Base-by-base conservation (phyloP, 2,329 filamentous ascomycete species). In the Tricladium varicosporioides region DNA sequence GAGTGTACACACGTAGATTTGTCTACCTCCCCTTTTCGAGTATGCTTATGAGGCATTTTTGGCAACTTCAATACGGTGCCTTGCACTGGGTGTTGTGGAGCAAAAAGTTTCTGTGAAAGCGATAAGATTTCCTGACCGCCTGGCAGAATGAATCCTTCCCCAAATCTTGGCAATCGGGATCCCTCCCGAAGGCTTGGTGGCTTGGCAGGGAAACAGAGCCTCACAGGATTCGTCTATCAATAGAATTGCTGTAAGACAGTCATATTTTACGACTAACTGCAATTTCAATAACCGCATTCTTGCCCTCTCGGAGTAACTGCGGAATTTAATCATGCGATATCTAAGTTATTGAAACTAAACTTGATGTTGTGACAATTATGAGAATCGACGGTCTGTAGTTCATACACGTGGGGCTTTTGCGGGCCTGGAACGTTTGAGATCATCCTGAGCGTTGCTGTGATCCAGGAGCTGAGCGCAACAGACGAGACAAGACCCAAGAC, bases 31-130 rank as follows among this genome's bases (percentile, higher is more conserved):
- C 78, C 80, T 60, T 83, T 82, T 63, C 89, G 81, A 61, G 88
- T 93, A 72, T 95, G 91, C 75, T 95, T 95, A 76, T 93, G 90
- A 72, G 91, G 91, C 91, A 95, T 95, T 33, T 45, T 40, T 8
- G n/a, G n/a, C 15, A 31, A 19, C 22, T 27, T 27, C 22, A 7
- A 27, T 27, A 27, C 22, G 22, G 22, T 27, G 22, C 3, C 9
- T 5, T 4, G 42, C 14, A 13, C 15, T 46, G 27, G 40, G 40
- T 46, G 51, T 15, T 49, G 47, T 27, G 22, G 22, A 27, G 22
- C 22, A 48, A 11, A 11, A 48, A 31, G 27, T 27, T 45, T 40
- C 11, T 40, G 40, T 27, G 5, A 16, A 10, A n/a, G 42, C 27
- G 53, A 51, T 55, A 51, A 55, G 53, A 51, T 55, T 27, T 43